phyloP scores from a whole-genome alignment of 768 basidiomycete genomes.

The Serendipita sp. region DNA sequence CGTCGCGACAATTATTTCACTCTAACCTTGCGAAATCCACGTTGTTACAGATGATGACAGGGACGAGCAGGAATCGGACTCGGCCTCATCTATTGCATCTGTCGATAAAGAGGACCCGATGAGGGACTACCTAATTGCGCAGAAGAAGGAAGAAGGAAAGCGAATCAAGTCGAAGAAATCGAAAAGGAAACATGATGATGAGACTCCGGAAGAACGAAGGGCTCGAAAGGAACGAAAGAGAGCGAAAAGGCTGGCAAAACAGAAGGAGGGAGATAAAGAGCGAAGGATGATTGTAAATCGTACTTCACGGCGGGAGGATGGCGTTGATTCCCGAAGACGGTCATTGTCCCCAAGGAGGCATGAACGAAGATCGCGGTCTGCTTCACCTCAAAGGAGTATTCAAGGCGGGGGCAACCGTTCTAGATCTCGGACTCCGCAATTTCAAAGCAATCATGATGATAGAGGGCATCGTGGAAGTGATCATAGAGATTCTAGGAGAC shows the following conservation, averaged over 20 bases:
- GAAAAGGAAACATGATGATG: conserved; percentile 47
- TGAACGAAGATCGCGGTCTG: not conserved
- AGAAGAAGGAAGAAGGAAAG: conserved; percentile 41
- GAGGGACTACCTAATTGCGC: conserved; percentile 75
- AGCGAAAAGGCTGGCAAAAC: conserved; percentile 33
- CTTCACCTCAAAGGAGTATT: too few relatives aligned
- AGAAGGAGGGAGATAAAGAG: not conserved
- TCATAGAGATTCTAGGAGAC: too few relatives aligned
- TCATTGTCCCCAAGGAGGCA: not conserved
- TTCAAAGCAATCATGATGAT: too few relatives aligned
- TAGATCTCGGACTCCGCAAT: too few relatives aligned
- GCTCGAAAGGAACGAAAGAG: conserved; percentile 60
- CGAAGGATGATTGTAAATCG: not conserved
- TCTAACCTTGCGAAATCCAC: not conserved
- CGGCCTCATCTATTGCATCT: conserved; percentile 39
- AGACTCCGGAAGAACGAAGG: conserved; percentile 63
- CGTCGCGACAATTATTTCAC: not conserved
- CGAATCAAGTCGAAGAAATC: conserved; percentile 38
- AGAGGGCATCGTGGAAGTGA: too few relatives aligned
- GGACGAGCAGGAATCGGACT: conserved; percentile 43
- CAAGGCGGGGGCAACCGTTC: too few relatives aligned
- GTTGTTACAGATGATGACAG: conserved; percentile 28
- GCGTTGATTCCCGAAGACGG: not conserved
- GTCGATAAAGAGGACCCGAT: conserved; percentile 97
- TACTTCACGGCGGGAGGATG: not conserved